phyloP scores from a whole-genome alignment of 2,329 filamentous ascomycete genomes.

The Dryadomyces quercus-mongolicae region DNA sequence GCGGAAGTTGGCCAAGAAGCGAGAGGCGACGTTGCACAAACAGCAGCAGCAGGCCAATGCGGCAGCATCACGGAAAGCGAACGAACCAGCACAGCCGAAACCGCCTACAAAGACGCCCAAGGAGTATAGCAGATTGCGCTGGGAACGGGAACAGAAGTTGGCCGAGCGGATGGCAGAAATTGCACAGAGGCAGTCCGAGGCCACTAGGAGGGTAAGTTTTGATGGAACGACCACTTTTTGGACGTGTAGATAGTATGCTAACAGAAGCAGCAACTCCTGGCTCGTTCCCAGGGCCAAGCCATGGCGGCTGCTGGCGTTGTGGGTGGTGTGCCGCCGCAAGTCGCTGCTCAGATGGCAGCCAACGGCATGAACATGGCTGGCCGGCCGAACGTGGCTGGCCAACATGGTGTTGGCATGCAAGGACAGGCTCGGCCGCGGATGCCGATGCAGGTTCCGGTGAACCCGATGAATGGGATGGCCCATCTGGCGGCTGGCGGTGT shows the following conservation, averaged over 20 bases:
- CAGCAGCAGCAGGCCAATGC: constrained; percentile 69
- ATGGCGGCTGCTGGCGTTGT: constrained; percentile 18
- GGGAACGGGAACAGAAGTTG: constrained; percentile 67
- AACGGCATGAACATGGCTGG: constrained; percentile 21
- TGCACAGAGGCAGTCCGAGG: constrained; percentile 50
- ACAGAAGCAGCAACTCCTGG: constrained; percentile 12
- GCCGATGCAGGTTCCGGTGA: constrained; percentile 39
- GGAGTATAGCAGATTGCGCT: constrained; percentile 81
- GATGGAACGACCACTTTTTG: not conserved
- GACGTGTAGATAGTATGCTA: not conserved
- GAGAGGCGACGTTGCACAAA: constrained; percentile 75
- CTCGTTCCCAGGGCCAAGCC: constrained; percentile 11
- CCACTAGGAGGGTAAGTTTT: constrained; percentile 39
- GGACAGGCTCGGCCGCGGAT: constrained; percentile 38
- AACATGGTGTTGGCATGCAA: constrained; percentile 23
- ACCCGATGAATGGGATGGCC: constrained; percentile 35
- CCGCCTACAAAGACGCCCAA: constrained; percentile 62
- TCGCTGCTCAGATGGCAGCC: constrained; percentile 27
- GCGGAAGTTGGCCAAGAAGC: constrained; percentile 89
- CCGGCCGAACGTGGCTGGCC: constrained; percentile 31
- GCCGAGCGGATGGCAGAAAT: constrained; percentile 46
- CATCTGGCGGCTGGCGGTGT: constrained; percentile 37
- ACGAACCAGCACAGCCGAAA: constrained; percentile 43
- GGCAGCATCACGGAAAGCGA: constrained; percentile 70
- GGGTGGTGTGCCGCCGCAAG: constrained; percentile 22